Evolutionary conservation across 2,329 filamentous ascomycete genomes (phyloP).

Genomic region (Pseudogymnoascus sp.): DNA sequence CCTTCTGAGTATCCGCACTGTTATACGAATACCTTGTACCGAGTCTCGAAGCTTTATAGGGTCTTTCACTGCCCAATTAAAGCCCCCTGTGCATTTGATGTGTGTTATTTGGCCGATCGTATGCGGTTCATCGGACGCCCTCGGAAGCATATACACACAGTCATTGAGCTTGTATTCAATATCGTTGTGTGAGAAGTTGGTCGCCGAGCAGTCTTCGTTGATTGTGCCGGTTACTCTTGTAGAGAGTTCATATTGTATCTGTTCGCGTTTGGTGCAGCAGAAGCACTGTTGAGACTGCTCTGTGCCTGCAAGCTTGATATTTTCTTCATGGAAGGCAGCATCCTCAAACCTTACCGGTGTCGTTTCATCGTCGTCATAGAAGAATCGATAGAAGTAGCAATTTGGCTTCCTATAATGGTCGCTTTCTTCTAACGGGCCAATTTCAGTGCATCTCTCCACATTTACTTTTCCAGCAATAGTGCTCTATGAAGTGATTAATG

Average conservation of each 20-base stretch:
- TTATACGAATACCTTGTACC: background rate
- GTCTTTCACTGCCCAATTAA: background rate
- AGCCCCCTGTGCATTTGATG: background rate
- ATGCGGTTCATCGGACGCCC: background rate
- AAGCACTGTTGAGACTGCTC: background rate
- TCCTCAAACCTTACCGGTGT: background rate
- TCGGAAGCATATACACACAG: background rate
- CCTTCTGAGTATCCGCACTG: background rate
- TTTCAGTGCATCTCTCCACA: conserved; percentile 11
- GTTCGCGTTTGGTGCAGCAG: background rate
- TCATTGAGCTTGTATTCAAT: background rate
- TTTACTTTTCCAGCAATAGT: conserved; percentile 15
- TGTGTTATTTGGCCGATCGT: background rate
- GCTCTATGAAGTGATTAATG: background rate
- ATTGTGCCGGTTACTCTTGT: background rate
- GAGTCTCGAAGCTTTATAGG: background rate
- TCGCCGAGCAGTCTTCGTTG: background rate
- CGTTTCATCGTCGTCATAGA: background rate
- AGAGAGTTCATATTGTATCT: background rate
- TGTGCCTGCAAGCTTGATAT: background rate
- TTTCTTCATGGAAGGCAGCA: conserved; percentile 1
- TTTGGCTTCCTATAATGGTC: background rate
- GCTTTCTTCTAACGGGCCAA: background rate
- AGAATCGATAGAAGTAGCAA: conserved; percentile 14
- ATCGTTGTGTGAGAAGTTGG: background rate